These are phyloP conservation scores for Aegilops sharonensis DNA, from an alignment of 176 grass and related monocot species.

Conservation along the genomic window DNA sequence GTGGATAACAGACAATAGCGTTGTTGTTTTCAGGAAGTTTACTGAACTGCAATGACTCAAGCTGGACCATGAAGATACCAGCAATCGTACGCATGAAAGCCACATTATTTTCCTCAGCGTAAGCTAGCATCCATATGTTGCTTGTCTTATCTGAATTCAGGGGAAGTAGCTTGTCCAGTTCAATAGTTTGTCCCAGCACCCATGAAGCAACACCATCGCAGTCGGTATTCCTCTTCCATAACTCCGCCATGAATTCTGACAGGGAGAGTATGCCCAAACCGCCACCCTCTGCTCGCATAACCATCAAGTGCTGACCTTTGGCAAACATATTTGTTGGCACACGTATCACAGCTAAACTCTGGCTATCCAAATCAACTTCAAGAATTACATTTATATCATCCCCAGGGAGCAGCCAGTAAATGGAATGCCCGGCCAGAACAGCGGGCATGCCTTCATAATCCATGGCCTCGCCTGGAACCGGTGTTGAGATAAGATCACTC, in stretches of 20 bases:
- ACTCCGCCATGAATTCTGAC: not conserved
- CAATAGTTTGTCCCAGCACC: not conserved
- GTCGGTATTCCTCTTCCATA: not conserved
- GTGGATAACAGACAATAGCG: not conserved
- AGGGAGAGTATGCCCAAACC: not conserved
- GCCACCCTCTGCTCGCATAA: not conserved
- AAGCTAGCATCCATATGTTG: not conserved
- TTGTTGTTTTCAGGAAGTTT: not conserved
- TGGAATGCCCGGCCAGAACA: not conserved
- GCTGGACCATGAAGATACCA: not conserved
- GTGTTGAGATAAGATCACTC: not conserved
- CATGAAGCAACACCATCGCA: not conserved
- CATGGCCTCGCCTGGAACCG: not conserved
- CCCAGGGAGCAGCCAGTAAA: not conserved
- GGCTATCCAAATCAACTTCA: not conserved
- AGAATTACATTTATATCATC: not conserved
- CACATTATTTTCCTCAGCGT: not conserved
- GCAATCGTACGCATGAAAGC: not conserved
- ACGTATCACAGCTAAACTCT: not conserved
- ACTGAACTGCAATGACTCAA: not conserved
- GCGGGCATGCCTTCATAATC: not conserved
- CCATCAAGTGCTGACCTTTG: not conserved
- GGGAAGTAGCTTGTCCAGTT: not conserved
- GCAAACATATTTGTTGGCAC: not conserved
- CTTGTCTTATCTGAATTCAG: not conserved